These are phyloP conservation scores for Austroboletus rostrupii DNA, from an alignment of 1,284 basidiomycete genomes.

Conservation along the genomic window DNA sequence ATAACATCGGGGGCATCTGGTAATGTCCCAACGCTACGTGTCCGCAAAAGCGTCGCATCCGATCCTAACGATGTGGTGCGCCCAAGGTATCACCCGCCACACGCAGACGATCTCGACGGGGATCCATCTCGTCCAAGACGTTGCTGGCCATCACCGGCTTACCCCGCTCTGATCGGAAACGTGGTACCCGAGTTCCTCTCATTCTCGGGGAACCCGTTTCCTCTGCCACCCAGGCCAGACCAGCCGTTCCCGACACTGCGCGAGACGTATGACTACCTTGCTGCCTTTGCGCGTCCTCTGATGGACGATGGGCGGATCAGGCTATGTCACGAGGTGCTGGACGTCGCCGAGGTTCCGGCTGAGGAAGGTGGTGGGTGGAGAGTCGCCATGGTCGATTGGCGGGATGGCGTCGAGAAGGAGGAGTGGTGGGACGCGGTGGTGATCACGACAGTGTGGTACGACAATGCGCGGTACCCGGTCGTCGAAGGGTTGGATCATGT, in stretches of 20 bases:
- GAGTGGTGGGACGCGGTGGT: conserved; percentile 46
- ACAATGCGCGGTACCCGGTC: conserved; percentile 40
- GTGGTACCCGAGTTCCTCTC: conserved; percentile 45
- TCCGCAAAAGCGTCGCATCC: too few species aligned
- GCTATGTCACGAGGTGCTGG: conserved; percentile 37
- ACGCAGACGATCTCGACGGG: background rate
- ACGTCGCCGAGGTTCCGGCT: conserved; percentile 32
- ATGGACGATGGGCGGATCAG: conserved; percentile 33
- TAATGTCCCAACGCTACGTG: conserved; percentile 16
- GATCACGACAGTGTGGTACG: conserved; percentile 42
- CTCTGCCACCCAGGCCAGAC: conserved; percentile 24
- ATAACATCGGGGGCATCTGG: conserved; percentile 47
- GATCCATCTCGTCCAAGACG: conserved; percentile 17
- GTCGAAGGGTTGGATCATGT: conserved; percentile 37
- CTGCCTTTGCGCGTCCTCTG: conserved; percentile 34
- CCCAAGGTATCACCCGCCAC: conserved; percentile 16
- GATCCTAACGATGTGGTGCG: too few species aligned
- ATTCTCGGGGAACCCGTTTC: conserved; percentile 38
- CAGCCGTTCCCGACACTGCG: conserved; percentile 44
- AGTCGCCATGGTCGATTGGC: conserved; percentile 39
- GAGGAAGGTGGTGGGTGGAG: conserved; percentile 35
- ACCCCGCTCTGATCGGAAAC: conserved; percentile 45
- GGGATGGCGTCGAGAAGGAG: conserved; percentile 13
- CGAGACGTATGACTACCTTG: conserved; percentile 42
- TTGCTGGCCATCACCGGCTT: conserved; percentile 43